A percentile compares a stretch with the other conserved stretches of the same genome.
Evolutionary conservation across 202 grass and related monocot genomes (phyloP).

Genomic region (Panicum virgatum): DNA sequence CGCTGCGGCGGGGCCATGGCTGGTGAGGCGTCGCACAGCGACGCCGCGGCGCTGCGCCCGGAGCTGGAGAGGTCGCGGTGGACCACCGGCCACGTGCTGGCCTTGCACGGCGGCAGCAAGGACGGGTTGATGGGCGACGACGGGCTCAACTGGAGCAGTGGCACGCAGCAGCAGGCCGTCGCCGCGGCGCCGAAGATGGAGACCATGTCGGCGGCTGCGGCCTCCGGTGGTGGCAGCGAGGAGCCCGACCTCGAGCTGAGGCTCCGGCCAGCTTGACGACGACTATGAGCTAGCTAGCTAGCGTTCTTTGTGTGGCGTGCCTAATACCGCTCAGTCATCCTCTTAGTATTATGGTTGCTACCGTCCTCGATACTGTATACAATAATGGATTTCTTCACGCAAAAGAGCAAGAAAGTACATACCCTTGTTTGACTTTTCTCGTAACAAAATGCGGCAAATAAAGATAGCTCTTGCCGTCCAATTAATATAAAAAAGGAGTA

Average conservation of each 20-base stretch:
- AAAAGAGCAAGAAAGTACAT: too few relatives aligned
- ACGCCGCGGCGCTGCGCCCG: neutral
- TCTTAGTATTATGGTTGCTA: neutral
- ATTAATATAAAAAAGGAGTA: too few relatives aligned
- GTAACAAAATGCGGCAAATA: too few relatives aligned
- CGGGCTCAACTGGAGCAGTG: neutral
- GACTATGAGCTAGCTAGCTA: neutral
- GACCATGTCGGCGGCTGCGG: neutral
- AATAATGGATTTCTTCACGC: too few relatives aligned
- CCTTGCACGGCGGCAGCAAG: neutral
- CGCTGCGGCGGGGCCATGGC: neutral
- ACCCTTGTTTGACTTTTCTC: too few relatives aligned
- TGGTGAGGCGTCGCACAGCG: neutral
- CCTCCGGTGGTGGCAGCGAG: neutral
- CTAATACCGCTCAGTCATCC: neutral
- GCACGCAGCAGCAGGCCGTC: neutral
- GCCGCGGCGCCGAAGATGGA: neutral
- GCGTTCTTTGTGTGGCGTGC: neutral
- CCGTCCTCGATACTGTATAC: too few relatives aligned
- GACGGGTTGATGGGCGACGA: neutral
- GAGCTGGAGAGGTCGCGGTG: neutral
- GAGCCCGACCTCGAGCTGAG: conserved; percentile 15
- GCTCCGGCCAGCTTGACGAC: neutral
- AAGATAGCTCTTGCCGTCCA: too few relatives aligned
- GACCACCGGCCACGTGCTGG: neutral